Base-by-base conservation (phyloP, 345 rosid genomes). In the Anastatica hierochuntica region DNA sequence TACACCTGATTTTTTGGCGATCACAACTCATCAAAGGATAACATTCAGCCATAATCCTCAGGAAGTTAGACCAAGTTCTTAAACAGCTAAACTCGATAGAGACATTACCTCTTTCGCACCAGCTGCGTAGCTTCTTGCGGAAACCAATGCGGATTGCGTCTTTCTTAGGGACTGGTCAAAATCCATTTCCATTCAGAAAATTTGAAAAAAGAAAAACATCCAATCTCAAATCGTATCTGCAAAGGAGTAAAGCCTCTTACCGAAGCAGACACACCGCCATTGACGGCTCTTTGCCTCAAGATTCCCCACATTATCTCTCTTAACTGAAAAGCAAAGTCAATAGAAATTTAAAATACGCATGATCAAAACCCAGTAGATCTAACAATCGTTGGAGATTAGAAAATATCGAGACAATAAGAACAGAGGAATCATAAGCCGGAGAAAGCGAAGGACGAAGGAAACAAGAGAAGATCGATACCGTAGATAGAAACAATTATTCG, bases 91-190 rank as follows among this genome's bases (percentile, higher is more conserved):
- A 15, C 6, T 27, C 8, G 4, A 27, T 5, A 24, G 19, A n/a
- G n/a, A n/a, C n/a, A n/a, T n/a, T 48, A 85, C 97, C 88, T 81
- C 80, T 74, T 83, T 89, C 0, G 76, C 69, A 5, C 77, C 83
- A 52, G 90, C 73, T 10, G 97, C 77, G 60, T 75, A 81, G 54
- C 73, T 73, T 63, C 90, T 79, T 34, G 68, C 70, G 10, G 76
- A 68, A 47, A 69, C 62, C 10, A 52, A 56, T 7, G 70, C 82
- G 14, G 81, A 78, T 1, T 78, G 94, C 63, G 80, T 64, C 63
- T 72, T 69, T 34, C 72, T 72, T 14, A 74, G 35, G 10, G 75
- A 53, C 71, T 72, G 65, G 27, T 56, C 39, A 52, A 59, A 66
- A 36, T 8, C 36, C 48, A 37, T 14, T 27, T 60, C 54, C 2